Evolutionary conservation across 495 filamentous ascomycete species (phyloP).

Genomic region (Lophiostoma macrostomum): DNA sequence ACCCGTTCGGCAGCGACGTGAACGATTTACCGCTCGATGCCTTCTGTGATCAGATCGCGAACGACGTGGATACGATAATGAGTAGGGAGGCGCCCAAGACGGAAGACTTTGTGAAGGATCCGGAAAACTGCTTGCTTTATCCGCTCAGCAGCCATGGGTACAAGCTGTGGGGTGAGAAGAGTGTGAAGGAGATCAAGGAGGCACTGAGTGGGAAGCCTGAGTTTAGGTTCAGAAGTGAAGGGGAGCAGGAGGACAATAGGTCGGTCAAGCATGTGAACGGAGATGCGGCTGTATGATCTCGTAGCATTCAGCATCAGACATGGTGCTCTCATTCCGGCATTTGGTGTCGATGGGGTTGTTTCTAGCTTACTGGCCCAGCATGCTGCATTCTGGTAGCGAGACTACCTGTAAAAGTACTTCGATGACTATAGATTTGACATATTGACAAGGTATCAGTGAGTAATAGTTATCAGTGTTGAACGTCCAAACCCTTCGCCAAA

Average conservation of each 20-base stretch:
- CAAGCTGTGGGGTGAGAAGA: constrained; percentile 58
- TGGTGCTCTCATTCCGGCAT: too few species aligned
- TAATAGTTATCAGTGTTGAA: too few species aligned
- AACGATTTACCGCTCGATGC: constrained; percentile 80
- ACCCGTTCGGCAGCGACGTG: constrained; percentile 83
- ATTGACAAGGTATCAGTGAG: too few species aligned
- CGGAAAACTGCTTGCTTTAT: constrained; percentile 64
- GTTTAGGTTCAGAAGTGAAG: background rate
- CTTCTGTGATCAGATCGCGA: constrained; percentile 68
- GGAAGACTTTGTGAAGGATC: constrained; percentile 55
- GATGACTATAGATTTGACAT: too few species aligned
- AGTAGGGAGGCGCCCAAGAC: constrained; percentile 53
- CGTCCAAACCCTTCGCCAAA: too few species aligned
- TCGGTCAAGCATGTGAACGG: background rate
- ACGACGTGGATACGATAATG: constrained; percentile 73
- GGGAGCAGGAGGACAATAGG: background rate
- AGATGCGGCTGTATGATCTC: background rate
- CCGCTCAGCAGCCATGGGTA: constrained; percentile 60
- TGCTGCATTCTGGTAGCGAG: too few species aligned
- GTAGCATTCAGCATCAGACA: constrained; percentile 14
- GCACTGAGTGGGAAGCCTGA: constrained; percentile 41
- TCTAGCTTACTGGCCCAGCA: too few species aligned
- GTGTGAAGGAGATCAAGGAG: constrained; percentile 57
- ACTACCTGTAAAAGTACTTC: too few species aligned
- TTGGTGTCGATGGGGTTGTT: too few species aligned